Evolutionary conservation across 2,329 filamentous ascomycete genomes (phyloP).

Genomic region (Blastomyces emzantsi): DNA sequence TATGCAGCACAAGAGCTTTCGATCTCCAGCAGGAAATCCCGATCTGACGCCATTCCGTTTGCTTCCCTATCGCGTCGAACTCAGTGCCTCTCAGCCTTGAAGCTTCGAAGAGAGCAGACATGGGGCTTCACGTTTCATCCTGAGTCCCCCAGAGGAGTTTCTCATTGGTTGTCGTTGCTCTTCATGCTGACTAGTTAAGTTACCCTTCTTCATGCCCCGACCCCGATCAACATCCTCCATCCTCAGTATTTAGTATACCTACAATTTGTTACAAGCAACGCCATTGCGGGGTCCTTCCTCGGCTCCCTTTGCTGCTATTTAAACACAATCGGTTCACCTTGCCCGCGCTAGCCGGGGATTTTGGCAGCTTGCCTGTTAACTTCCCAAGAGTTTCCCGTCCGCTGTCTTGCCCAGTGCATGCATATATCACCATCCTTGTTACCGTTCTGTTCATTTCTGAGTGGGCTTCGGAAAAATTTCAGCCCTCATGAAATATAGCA

Average conservation of each 20-base stretch:
- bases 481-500: not conserved
- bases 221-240: not conserved
- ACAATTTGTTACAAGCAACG: not conserved
- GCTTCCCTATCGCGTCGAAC: not conserved
- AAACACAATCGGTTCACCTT: not conserved
- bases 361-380: not conserved
- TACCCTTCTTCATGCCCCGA: too few relatives aligned
- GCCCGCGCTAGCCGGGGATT: not conserved
- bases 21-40: not conserved
- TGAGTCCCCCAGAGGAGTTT: not conserved
- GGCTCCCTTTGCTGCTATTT: not conserved
- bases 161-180: not conserved
- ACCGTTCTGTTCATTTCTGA: not conserved
- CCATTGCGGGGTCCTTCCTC: not conserved
- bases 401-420: not conserved
- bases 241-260: too few relatives aligned
- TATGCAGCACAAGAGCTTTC: not conserved
- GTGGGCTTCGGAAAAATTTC: not conserved
- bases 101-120: not conserved
- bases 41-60: conserved; percentile 1
- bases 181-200: not conserved
- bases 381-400: not conserved
- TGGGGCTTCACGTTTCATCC: not conserved
- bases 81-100: not conserved
- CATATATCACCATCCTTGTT: not conserved